A percentile compares a stretch with the other conserved stretches of the same genome.
Evolutionary conservation across 2,329 filamentous ascomycete species (phyloP).

Genomic region (Penicillium carneum): DNA sequence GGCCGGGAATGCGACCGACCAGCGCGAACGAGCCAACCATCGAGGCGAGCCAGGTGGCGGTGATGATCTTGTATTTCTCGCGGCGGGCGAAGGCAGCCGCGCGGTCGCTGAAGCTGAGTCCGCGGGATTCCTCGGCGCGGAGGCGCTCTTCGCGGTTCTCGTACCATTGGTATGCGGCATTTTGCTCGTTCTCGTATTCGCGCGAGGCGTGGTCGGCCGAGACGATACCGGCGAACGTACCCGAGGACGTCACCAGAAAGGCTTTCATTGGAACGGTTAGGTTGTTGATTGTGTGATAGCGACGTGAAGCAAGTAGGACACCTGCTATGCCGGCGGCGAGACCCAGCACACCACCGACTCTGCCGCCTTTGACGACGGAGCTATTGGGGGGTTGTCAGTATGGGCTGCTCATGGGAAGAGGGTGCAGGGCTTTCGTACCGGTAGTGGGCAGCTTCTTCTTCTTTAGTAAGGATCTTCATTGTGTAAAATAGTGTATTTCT

Average conservation of each 20-base stretch:
- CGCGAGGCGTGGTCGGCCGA: conserved; percentile 79
- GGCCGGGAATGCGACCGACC: conserved; percentile 78
- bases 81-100: conserved; percentile 75
- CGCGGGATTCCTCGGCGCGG: conserved; percentile 60
- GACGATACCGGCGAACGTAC: conserved; percentile 88
- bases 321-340: conserved; percentile 71
- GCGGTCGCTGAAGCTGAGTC: conserved; percentile 66
- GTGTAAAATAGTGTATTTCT: conserved; percentile 35
- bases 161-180: conserved; percentile 72
- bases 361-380: conserved; percentile 79
- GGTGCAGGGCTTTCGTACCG: conserved; percentile 54
- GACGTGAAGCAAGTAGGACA: conserved; percentile 70
- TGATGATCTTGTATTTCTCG: conserved; percentile 87
- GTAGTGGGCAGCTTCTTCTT: conserved; percentile 91
- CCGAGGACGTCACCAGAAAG: conserved; percentile 83
- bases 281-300: conserved; percentile 78
- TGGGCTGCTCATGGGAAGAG: conserved; percentile 21
- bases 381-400: conserved; percentile 45
- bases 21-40: conserved; percentile 78
- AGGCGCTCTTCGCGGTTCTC: conserved; percentile 67
- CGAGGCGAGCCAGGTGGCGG: conserved; percentile 78
- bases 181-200: conserved; percentile 71
- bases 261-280: conserved; percentile 89
- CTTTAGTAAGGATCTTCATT: conserved; percentile 96
- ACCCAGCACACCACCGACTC: conserved; percentile 74